Percentiles rank a stretch among this genome's conserved stretches.
Evolutionary conservation across 2,329 filamentous ascomycete species (phyloP).

Genomic region (Ascosphaera pollenicola): DNA sequence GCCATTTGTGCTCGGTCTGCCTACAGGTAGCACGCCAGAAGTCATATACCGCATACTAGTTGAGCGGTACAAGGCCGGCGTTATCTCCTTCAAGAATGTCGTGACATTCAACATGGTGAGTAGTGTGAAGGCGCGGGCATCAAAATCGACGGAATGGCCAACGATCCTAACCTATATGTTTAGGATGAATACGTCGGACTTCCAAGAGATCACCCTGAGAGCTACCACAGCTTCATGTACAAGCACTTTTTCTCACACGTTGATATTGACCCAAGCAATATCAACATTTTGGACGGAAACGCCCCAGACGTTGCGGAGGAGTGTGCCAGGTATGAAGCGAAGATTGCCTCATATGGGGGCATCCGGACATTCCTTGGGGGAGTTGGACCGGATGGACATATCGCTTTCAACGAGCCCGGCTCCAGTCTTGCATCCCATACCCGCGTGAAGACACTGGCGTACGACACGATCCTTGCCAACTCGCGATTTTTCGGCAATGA

Average conservation of each 20-base stretch:
- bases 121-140: too few relatives aligned
- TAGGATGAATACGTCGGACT: conserved; percentile 75
- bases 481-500: conserved; percentile 66
- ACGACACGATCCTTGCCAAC: conserved; percentile 71
- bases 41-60: conserved; percentile 60
- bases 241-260: conserved; percentile 75
- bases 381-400: conserved; percentile 69
- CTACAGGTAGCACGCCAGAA: conserved; percentile 63
- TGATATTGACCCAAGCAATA: conserved; percentile 59
- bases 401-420: conserved; percentile 79
- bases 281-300: conserved; percentile 69
- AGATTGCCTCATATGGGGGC: conserved; percentile 51
- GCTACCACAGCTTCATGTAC: conserved; percentile 87
- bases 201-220: conserved; percentile 61
- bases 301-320: conserved; percentile 53
- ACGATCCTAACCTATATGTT: background rate
- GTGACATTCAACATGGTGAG: conserved; percentile 77
- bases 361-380: conserved; percentile 74
- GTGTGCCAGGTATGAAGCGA: conserved; percentile 57
- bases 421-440: conserved; percentile 58
- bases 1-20: conserved; percentile 64
- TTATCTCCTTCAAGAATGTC: conserved; percentile 72
- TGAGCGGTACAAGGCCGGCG: conserved; percentile 17
- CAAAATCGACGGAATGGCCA: too few relatives aligned
- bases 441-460: conserved; percentile 66